phyloP scores from a whole-genome alignment of 495 filamentous ascomycete species.

The Trichoderma gamsii region DNA sequence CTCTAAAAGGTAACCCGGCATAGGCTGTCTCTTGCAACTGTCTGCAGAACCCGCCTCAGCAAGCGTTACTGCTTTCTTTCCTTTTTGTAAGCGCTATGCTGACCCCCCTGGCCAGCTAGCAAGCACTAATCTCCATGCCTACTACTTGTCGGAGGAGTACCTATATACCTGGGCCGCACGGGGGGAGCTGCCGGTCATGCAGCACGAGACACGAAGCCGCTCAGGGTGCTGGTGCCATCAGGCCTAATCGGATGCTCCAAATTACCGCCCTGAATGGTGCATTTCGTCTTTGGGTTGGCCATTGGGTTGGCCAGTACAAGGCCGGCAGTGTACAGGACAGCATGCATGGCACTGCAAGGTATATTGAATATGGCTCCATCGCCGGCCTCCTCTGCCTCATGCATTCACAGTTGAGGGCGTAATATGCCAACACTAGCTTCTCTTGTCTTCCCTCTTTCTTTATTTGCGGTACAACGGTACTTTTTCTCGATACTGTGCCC shows the following conservation, averaged over 20 bases:
- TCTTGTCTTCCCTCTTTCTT: not conserved
- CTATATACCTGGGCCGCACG: not conserved
- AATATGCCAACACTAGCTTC: not conserved
- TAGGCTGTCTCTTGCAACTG: not conserved
- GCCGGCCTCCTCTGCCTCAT: not conserved
- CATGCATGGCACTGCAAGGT: not conserved
- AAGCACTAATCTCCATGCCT: not conserved
- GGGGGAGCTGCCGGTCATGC: not conserved
- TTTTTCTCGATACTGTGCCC: no score
- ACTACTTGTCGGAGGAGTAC: not conserved
- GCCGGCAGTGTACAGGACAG: not conserved
- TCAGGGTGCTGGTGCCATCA: not conserved
- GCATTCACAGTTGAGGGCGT: not conserved
- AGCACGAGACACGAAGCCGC: not conserved
- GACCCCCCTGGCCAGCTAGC: constrained; percentile 5
- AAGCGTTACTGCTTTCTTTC: not conserved
- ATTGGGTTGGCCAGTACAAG: not conserved
- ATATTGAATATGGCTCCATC: not conserved
- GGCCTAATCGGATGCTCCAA: not conserved
- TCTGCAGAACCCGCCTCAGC: not conserved
- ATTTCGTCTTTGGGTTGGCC: not conserved
- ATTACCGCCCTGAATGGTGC: not conserved
- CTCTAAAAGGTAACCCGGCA: not conserved
- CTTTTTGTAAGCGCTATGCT: constrained; percentile 4
- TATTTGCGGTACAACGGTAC: not conserved